Conservation (phyloP, 768 basidiomycete genomes). For the Kwoniella dejecticola region DNA sequence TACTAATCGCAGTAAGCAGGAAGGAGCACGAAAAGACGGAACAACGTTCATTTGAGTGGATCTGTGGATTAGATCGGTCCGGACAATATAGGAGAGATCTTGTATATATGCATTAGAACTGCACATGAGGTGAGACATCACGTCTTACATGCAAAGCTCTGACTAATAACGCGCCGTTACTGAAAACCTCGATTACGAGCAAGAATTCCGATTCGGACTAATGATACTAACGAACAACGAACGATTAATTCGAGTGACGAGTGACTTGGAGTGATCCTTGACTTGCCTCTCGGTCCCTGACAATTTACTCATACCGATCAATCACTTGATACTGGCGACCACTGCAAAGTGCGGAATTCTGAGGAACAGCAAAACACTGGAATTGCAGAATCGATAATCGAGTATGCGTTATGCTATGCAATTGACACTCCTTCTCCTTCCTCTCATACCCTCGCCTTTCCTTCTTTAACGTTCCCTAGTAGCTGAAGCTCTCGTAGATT, state of each 20-base stretch:
- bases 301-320: neutral
- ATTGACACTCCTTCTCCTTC: neutral
- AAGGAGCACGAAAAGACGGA: neutral
- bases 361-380: too few relatives aligned
- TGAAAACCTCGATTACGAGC: neutral
- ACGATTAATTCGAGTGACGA: too few relatives aligned
- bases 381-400: too few relatives aligned
- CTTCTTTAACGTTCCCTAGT: too few relatives aligned
- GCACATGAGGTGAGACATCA: slow-evolving; percentile 9
- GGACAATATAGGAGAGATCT: slow-evolving; percentile 4
- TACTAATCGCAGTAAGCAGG: too few relatives aligned
- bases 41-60: neutral
- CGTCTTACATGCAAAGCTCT: too few relatives aligned
- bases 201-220: slow-evolving; percentile 16
- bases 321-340: neutral
- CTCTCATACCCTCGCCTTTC: neutral
- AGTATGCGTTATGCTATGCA: too few relatives aligned
- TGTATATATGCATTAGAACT: slow-evolving; percentile 21
- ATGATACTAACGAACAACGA: neutral
- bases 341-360: neutral
- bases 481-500: too few relatives aligned
- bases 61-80: slow-evolving; percentile 1
- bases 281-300: neutral
- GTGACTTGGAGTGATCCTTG: slow-evolving; percentile 1
- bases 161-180: too few relatives aligned